Evolutionary conservation across 306 rosid genomes (phyloP).

Genomic region (Crataegus laevigata): DNA sequence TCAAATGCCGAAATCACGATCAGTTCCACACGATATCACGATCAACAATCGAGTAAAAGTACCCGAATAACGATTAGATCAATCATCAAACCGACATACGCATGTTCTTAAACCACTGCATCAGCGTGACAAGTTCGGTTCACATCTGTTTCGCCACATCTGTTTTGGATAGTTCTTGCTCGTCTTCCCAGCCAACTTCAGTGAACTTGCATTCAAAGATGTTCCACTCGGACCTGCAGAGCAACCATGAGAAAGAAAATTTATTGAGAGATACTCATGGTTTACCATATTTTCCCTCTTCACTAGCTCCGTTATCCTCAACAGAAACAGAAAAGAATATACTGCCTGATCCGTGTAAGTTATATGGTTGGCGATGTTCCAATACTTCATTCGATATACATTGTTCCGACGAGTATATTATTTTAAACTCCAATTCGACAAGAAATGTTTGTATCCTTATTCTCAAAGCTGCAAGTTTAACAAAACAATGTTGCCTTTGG

Average conservation of each 20-base stretch:
- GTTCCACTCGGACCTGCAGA: constrained; percentile 2
- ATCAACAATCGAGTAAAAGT: not conserved
- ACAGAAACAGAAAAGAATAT: not conserved
- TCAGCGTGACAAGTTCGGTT: not conserved
- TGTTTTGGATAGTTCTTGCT: not conserved
- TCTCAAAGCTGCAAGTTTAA: not conserved
- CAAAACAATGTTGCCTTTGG: not conserved
- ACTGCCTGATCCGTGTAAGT: not conserved
- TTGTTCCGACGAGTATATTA: not conserved
- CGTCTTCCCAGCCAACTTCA: not conserved
- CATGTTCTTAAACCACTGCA: not conserved
- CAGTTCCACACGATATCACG: not conserved
- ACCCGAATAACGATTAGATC: not conserved
- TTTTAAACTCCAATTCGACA: not conserved
- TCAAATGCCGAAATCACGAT: not conserved
- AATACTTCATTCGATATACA: not conserved
- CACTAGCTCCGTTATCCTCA: not conserved
- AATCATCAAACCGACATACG: not conserved
- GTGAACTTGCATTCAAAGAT: not conserved
- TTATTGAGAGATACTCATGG: not conserved
- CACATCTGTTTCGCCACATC: not conserved
- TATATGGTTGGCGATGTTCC: not conserved
- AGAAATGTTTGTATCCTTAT: not conserved
- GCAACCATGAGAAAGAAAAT: not conserved
- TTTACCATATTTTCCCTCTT: not conserved